Evolutionary conservation across 2,329 filamentous ascomycete species (phyloP), one percentile per base, ranked within the genome.

Genomic region (Colletotrichum spaethianum): DNA sequence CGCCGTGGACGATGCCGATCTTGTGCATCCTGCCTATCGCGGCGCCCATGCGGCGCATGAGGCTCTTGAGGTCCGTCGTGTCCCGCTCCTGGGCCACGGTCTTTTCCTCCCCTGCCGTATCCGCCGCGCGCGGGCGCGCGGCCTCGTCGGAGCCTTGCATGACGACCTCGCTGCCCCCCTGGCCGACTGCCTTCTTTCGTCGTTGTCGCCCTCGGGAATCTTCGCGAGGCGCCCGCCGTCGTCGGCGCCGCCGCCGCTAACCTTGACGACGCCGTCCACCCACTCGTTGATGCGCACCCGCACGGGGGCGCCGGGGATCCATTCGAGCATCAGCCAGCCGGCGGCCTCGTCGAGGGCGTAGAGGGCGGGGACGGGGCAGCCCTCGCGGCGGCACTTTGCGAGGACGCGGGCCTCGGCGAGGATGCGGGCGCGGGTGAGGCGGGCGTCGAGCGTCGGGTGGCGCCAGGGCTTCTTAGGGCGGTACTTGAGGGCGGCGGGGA

Each of bases 401-500:
- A 99, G 86, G 76, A 97, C 93, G 72, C 96, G 89, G 44, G 96
- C 94, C 83, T 99, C 96, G 74, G 95, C 93, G 2, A 98, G 88
- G 75, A 98, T 93, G 26, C 96, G 92, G 80, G 95, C 93, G 75
- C 92, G 92, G 1, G 95, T 98, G 42, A 99, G 88, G 18, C 95
- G 93, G 69, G 90, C 90, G 83, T 99, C 96, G 79, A 99, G 94
- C 26, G 89, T 90, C 6, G 95, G 94, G 83, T 99, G 96, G 26
- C 96, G 91, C 89, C 97, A 99, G 33, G 93, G 90, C 84, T 99
- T 99, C 33, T 91, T 88, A 0, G 96, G 95, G 0, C 96, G 94
- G 87, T 97, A 92, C 85, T 99, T 99, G 74, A 98, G 90, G 0
- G 96, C 94, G 79, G 92, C 93, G 18, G 93, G 90, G 12, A 90